Evolutionary conservation across 176 grass and related monocot species (phyloP), one percentile per base, ranked within the genome.

Genomic region (Oryza coarctata): DNA sequence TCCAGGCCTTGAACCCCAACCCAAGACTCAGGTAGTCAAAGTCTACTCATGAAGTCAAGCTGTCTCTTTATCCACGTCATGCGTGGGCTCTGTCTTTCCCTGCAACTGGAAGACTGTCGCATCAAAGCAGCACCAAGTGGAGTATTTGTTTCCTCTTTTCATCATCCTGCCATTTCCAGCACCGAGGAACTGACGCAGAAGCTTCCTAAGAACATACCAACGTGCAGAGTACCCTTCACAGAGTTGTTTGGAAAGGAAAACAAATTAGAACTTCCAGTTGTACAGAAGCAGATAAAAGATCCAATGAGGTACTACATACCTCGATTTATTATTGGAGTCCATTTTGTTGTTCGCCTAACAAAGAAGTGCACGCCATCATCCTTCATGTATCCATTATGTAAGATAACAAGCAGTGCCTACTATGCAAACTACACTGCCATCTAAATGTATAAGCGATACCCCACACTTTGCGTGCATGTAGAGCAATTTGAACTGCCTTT

Each of bases 121-220:
- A 47, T 98, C 95, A 82, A 98, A 98, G 81, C 95, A 82, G 95
- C 92, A 12, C 95, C 95, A 82, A 98, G n/a, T n/a, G n/a, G n/a
- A n/a, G 75, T 80, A 93, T 98, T 65, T 98, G 95, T 58, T 95
- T 98, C 18, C 38, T 14, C 74, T 81, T 91, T 12, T 82, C 84
- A 36, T 35, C 67, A 43, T 52, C 40, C 15, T 86, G 71, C 68
- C 77, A 27, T 67, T 84, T 52, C 82, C 79, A 9, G 85, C 79
- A 49, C 26, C 82, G 32, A 98, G 82, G 87, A 95, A 98, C 60
- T 93, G 87, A 78, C 34, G 82, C 73, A 95, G 83, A 71, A 98
- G 81, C 75, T 90, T 95, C 63, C 90, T 78, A 29, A 98, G 86
- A 84, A 94, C 90, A 76, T 90, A 87, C 90, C 92, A 98, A 61